A percentile compares a stretch with the other conserved stretches of the same genome.
Evolutionary conservation across 441 rosid species (phyloP).

Genomic region (Bruguiera hainesii): DNA sequence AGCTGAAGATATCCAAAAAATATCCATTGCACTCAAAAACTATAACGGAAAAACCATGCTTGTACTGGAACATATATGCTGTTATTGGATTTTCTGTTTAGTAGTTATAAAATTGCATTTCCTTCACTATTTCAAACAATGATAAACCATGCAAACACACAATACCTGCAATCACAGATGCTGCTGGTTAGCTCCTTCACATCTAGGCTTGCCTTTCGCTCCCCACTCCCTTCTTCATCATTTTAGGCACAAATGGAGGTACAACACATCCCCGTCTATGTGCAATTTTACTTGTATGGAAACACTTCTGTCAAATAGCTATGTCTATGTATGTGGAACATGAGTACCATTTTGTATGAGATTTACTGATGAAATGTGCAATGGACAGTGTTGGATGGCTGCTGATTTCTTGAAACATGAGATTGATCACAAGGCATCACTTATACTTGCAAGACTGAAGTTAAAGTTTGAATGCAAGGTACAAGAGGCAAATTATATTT

Average conservation of each 20-base stretch:
- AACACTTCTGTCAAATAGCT: neutral
- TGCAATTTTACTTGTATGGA: neutral
- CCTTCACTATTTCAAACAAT: too few relatives aligned
- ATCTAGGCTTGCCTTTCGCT: neutral
- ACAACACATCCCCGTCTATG: neutral
- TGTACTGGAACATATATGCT: too few relatives aligned
- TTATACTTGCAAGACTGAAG: slow-evolving; percentile 31
- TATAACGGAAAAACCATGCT: too few relatives aligned
- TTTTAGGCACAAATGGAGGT: neutral
- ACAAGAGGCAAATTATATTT: slow-evolving; percentile 34
- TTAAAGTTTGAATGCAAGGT: slow-evolving; percentile 28
- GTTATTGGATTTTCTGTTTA: too few relatives aligned
- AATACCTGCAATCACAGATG: too few relatives aligned
- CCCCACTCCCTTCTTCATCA: neutral
- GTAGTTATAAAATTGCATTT: too few relatives aligned
- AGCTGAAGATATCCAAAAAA: too few relatives aligned
- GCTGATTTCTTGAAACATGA: slow-evolving; percentile 30
- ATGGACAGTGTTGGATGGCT: slow-evolving; percentile 41
- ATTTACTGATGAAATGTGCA: neutral
- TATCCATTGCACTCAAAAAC: too few relatives aligned
- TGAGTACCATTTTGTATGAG: neutral
- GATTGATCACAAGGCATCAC: slow-evolving; percentile 31
- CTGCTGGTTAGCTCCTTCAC: neutral
- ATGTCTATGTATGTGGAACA: neutral
- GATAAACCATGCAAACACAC: too few relatives aligned